These are phyloP conservation scores for Eleusine indica DNA, from an alignment of 176 grass and related monocot genomes.

Conservation along the genomic window DNA sequence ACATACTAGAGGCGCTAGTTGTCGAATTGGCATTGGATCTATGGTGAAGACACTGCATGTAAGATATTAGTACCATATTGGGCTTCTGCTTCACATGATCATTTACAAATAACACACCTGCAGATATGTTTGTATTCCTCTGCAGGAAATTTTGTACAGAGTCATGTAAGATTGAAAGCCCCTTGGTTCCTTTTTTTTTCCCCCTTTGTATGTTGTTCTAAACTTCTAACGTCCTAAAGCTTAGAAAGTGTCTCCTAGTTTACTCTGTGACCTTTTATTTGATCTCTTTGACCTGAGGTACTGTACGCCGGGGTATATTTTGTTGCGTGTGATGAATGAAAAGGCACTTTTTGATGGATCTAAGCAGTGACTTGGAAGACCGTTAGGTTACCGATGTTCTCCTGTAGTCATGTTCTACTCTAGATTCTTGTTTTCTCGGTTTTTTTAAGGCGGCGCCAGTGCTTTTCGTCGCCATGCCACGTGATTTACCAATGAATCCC, in stretches of 20 bases:
- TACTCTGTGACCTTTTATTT: background rate
- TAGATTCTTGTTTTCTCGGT: background rate
- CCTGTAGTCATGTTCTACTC: background rate
- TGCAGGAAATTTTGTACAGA: slow-evolving; percentile 38
- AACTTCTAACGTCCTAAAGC: slow-evolving; percentile 31
- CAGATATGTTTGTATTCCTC: slow-evolving; percentile 42
- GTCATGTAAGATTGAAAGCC: slow-evolving; percentile 20
- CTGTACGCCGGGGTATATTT: background rate
- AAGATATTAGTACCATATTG: slow-evolving; percentile 3
- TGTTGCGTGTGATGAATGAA: background rate
- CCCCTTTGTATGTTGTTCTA: slow-evolving; percentile 5
- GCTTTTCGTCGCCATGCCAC: background rate
- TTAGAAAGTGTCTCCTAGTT: background rate
- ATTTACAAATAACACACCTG: slow-evolving; percentile 27
- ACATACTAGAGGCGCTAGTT: slow-evolving; percentile 65
- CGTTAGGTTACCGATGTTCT: background rate
- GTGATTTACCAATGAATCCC: background rate
- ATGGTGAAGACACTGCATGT: slow-evolving; percentile 9
- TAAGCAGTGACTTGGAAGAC: background rate
- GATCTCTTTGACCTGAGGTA: background rate
- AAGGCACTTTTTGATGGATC: slow-evolving; percentile 1
- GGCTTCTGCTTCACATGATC: slow-evolving; percentile 17
- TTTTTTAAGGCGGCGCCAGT: background rate
- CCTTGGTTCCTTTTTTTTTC: background rate
- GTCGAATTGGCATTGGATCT: slow-evolving; percentile 59